These are phyloP conservation scores for Schrenkiella parvula DNA, from an alignment of 345 rosid species.

Conservation along the genomic window DNA sequence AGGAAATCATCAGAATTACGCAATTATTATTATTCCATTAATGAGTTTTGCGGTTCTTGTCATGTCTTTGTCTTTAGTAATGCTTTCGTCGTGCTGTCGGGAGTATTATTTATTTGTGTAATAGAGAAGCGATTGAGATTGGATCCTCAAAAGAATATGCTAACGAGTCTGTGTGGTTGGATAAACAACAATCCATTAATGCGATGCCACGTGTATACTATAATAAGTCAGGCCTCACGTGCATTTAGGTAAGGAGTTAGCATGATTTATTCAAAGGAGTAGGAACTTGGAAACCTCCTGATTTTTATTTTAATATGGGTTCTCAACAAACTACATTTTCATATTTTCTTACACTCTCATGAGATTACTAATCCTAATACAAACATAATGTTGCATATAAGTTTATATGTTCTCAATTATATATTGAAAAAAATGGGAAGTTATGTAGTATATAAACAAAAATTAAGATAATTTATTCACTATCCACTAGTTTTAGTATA, in stretches of 20 bases:
- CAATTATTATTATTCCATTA: conserved; percentile 20
- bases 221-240: conserved; percentile 19
- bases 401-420: too few species aligned
- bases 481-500: too few species aligned
- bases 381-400: too few species aligned
- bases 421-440: too few species aligned
- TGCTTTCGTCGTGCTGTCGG: conserved; percentile 34
- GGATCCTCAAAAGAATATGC: conserved; percentile 12
- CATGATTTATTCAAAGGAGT: not conserved
- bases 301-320: not conserved
- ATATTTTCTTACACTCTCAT: not conserved
- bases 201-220: conserved; percentile 9
- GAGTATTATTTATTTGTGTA: not conserved
- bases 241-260: conserved; percentile 19
- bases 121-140: not conserved
- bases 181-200: conserved; percentile 29
- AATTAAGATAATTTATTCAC: too few species aligned
- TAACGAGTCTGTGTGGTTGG: conserved; percentile 26
- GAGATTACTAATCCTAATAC: too few species aligned
- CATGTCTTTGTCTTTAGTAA: conserved; percentile 19
- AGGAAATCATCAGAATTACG: conserved; percentile 15
- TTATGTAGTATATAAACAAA: too few species aligned
- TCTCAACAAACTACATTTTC: conserved; percentile 13
- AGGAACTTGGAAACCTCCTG: conserved; percentile 16
- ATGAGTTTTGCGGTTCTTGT: conserved; percentile 25